Evolutionary conservation across 1,284 basidiomycete genomes (phyloP).

Genomic region (Volvariella surrecta): DNA sequence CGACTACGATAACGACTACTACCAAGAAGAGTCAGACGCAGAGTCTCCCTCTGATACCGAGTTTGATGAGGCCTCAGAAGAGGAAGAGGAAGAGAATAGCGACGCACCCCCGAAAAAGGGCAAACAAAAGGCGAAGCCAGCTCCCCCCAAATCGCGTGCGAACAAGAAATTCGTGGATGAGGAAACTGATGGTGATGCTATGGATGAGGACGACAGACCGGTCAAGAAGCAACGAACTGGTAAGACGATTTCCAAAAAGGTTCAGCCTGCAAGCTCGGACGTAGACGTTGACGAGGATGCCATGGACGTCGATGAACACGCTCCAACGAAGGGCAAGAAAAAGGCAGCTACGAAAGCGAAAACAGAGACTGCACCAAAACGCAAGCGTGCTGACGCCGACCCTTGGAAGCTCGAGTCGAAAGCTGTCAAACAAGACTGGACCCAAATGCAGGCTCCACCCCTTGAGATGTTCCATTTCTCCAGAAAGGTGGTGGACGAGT

Average conservation of each 20-base stretch:
- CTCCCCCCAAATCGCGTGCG: constrained; percentile 15
- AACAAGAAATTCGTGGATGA: constrained; percentile 13
- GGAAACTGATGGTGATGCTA: constrained; percentile 13
- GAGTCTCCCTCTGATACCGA: constrained; percentile 8
- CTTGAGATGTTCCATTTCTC: constrained; percentile 90
- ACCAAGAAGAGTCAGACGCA: constrained; percentile 26
- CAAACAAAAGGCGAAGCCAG: constrained; percentile 18
- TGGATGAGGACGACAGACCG: constrained; percentile 11
- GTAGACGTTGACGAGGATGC: constrained; percentile 42
- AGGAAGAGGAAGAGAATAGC: constrained; percentile 11
- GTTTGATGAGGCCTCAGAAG: constrained; percentile 9
- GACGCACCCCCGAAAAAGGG: constrained; percentile 4
- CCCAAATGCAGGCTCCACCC: constrained; percentile 71
- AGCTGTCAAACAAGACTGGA: constrained; percentile 68
- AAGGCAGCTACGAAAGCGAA: constrained; percentile 43
- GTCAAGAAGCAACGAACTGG: constrained; percentile 12
- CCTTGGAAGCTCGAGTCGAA: constrained; percentile 73
- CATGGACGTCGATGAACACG: constrained; percentile 52
- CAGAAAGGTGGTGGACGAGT: constrained; percentile 89
- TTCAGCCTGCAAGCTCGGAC: constrained; percentile 14
- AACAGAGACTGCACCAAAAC: constrained; percentile 23
- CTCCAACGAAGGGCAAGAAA: constrained; percentile 27
- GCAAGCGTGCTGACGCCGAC: constrained; percentile 62
- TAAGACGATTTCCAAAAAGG: constrained; percentile 12
- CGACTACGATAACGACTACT: constrained; percentile 37